Percentiles rank a stretch among this genome's conserved stretches.
These are phyloP conservation scores for Cyberlindnera mrakii DNA, from an alignment of 805 yeast genomes.

Conservation along the genomic window DNA sequence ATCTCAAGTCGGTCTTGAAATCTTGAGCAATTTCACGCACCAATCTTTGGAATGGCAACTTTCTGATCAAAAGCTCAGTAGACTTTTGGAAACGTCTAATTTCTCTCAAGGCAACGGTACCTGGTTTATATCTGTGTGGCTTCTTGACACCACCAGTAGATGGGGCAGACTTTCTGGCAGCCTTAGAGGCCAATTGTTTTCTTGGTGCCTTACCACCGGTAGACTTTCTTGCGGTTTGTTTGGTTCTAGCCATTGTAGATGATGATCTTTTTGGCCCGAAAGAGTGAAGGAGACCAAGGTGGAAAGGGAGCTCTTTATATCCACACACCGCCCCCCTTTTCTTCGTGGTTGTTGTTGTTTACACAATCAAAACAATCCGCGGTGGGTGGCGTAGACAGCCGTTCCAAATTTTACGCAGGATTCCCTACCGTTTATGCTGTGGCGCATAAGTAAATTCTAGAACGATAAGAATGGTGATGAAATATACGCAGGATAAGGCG, in stretches of 20 bases:
- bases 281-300: not conserved
- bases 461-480: slow-evolving; percentile 9
- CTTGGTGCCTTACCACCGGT: slow-evolving; percentile 97
- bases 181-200: slow-evolving; percentile 88
- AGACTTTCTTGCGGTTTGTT: slow-evolving; percentile 91
- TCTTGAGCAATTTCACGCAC: slow-evolving; percentile 95
- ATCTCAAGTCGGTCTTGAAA: slow-evolving; percentile 87
- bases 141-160: slow-evolving; percentile 89
- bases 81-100: slow-evolving; percentile 96
- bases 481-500: slow-evolving; percentile 16
- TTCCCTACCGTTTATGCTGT: not conserved
- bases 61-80: slow-evolving; percentile 90
- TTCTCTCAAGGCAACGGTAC: slow-evolving; percentile 95
- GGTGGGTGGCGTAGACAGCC: too few species aligned
- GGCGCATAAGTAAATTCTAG: not conserved
- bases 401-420: too few species aligned
- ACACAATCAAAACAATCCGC: not conserved
- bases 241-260: slow-evolving; percentile 77
- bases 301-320: too few species aligned
- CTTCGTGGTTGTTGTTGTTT: not conserved
- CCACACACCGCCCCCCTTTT: too few species aligned
- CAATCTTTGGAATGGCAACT: slow-evolving; percentile 95
- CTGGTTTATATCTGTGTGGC: slow-evolving; percentile 96
- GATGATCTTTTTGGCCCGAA: slow-evolving; percentile 1
- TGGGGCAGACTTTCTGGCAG: slow-evolving; percentile 92